These are phyloP conservation scores for Backusella tarrabulga DNA, from an alignment of 192 early-diverging fungal species.

Conservation along the genomic window DNA sequence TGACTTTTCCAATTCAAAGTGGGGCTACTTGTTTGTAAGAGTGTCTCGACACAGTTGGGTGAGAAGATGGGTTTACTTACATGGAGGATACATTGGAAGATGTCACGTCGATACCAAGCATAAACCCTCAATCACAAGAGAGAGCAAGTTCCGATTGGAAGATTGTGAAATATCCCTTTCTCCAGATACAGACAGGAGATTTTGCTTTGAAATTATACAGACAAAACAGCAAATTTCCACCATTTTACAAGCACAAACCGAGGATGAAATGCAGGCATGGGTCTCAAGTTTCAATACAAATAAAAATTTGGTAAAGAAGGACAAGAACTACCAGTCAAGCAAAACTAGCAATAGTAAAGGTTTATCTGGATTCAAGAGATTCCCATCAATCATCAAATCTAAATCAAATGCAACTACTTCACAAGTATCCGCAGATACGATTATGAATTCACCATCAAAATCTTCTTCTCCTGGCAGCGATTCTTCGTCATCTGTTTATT, in stretches of 20 bases:
- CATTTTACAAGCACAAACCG: slow-evolving; percentile 65
- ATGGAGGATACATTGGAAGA: slow-evolving; percentile 54
- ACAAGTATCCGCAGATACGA: neutral
- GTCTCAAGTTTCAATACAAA: slow-evolving; percentile 59
- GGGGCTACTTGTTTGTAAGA: slow-evolving; percentile 64
- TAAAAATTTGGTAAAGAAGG: slow-evolving; percentile 36
- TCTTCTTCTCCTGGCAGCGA: neutral
- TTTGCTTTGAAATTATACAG: slow-evolving; percentile 63
- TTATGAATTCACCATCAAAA: neutral
- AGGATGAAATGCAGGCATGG: slow-evolving; percentile 69
- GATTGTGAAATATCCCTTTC: neutral
- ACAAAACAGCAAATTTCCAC: slow-evolving; percentile 28
- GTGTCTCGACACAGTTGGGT: slow-evolving; percentile 45
- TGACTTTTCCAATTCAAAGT: slow-evolving; percentile 47
- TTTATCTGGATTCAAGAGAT: neutral
- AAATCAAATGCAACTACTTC: slow-evolving; percentile 7
- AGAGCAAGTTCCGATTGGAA: neutral
- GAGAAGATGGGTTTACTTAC: slow-evolving; percentile 59
- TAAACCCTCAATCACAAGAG: neutral
- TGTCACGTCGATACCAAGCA: slow-evolving; percentile 20
- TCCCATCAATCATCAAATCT: neutral
- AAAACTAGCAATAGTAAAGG: neutral
- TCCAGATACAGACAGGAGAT: slow-evolving; percentile 60
- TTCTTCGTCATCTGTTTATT: slow-evolving; percentile 1
- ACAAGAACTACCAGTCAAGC: neutral